A percentile compares a stretch with the other conserved stretches of the same genome.
phyloP scores from a whole-genome alignment of 2,329 filamentous ascomycete species.

The Ascochyta clinopodiicola region DNA sequence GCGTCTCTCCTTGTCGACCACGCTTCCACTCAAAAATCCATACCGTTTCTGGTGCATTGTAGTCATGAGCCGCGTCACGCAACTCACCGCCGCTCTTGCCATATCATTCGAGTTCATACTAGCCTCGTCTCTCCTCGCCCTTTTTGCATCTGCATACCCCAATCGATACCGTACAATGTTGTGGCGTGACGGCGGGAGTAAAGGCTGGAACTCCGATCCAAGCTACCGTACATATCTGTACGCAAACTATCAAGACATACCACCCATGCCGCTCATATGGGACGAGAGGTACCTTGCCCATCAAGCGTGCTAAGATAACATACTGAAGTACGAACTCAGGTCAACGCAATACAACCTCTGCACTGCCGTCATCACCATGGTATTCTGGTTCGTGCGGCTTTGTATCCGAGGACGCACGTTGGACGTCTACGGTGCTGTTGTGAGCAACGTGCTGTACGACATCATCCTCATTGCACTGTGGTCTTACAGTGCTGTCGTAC shows the following conservation, averaged over 20 bases:
- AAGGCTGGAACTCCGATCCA: slow-evolving; percentile 30
- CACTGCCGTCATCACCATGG: slow-evolving; percentile 16
- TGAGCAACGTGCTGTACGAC: slow-evolving; percentile 27
- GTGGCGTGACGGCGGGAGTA: slow-evolving; percentile 21
- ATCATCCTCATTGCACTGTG: slow-evolving; percentile 23
- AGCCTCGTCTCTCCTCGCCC: slow-evolving; percentile 11
- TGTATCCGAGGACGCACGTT: slow-evolving; percentile 13
- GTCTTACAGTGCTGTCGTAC: slow-evolving; percentile 18
- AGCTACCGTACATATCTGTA: slow-evolving; percentile 23
- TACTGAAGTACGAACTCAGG: neutral
- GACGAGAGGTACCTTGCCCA: slow-evolving; percentile 19
- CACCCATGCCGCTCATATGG: slow-evolving; percentile 27
- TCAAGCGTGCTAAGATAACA: neutral
- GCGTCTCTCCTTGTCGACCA: too few species aligned
- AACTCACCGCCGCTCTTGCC: neutral
- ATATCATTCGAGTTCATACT: slow-evolving; percentile 16
- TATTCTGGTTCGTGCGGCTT: slow-evolving; percentile 22
- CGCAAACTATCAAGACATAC: slow-evolving; percentile 27
- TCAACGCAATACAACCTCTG: slow-evolving; percentile 19
- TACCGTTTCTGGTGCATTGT: neutral
- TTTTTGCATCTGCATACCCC: slow-evolving; percentile 19
- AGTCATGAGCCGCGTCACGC: slow-evolving; percentile 1
- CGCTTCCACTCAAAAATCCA: too few species aligned
- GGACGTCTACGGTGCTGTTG: slow-evolving; percentile 15
- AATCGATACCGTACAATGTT: slow-evolving; percentile 14